Evolutionary conservation across 2,329 filamentous ascomycete genomes (phyloP), one percentile per base, ranked within the genome.

Genomic region (Beauveria pseudobassiana): DNA sequence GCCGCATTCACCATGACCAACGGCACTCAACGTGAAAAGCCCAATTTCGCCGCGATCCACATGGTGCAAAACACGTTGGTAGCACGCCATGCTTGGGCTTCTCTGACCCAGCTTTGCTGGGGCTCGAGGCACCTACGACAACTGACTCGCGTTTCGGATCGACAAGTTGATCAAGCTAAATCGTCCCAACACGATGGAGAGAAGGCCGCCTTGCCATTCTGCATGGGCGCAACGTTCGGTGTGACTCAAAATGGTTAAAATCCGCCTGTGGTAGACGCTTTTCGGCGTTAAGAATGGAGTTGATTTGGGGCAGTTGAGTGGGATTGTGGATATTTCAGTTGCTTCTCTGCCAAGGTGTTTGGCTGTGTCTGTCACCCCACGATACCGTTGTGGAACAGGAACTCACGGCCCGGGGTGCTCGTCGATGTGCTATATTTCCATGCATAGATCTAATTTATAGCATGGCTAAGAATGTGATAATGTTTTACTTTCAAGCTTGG

Each of bases 251-350:
- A 38, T 12, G 2, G 34, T 5, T 50, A 50, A 58, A 57, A 50
- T n/a, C 55, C 46, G 55, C 24, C 9, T 18, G 43, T 10, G 30
- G 20, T 9, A 20, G 22, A 42, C 22, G 1, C 16, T 9, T 8
- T 28, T 58, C 55, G 55, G 55, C 55, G 55, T 58, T 58, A 58
- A 50, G 30, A 8, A 42, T 50, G 22, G 20, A 58, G 43, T n/a
- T 40, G 26, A 26, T 12, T 12, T 22, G n/a, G n/a, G 7, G 20
- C 5, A 22, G 26, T 38, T 38, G 20, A 40, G 43, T 57, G 54
- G 54, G 55, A 50, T 42, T 58, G 55, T 50, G 55, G 55, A 24
- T 18, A 14, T 20, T 24, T 26, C 10, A 18, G 28, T 22, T 43
- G 24, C 18, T 14, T 18, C 10, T 46, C 18, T 43, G 52, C 40